Evolutionary conservation across 768 basidiomycete species (phyloP).

Genomic region (Trametes cinnabarina): DNA sequence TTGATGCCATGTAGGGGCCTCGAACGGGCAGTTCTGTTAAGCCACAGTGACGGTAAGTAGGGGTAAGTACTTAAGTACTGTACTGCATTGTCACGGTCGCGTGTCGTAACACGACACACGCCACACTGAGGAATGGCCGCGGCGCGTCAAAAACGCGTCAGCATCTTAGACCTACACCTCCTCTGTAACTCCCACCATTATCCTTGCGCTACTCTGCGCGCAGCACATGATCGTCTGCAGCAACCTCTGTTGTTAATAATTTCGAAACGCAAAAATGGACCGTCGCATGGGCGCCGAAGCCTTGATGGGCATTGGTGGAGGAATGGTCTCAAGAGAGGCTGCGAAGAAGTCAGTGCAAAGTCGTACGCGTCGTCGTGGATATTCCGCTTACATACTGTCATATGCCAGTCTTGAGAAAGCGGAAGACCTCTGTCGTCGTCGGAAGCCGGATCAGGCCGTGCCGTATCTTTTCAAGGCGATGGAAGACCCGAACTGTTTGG

Average conservation of each 20-base stretch:
- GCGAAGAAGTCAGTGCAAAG: constrained; percentile 11
- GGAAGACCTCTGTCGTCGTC: constrained; percentile 34
- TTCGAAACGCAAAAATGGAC: constrained; percentile 6
- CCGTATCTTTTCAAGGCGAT: constrained; percentile 42
- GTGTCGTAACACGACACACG: constrained; percentile 7
- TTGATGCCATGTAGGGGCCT: no score
- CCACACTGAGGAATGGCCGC: no score
- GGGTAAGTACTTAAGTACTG: neutral
- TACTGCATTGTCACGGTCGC: neutral
- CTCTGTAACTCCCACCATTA: no score
- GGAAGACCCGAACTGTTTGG: constrained; percentile 40
- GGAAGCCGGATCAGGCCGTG: constrained; percentile 34
- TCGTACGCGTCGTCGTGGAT: neutral
- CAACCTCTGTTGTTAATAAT: no score
- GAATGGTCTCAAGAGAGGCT: constrained; percentile 16
- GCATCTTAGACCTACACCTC: no score
- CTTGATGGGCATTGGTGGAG: constrained; percentile 17
- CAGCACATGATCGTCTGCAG: no score
- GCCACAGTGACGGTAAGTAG: neutral
- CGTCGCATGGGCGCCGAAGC: constrained; percentile 16
- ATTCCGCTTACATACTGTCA: no score
- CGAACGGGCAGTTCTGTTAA: no score
- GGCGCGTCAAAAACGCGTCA: no score
- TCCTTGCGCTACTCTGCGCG: no score
- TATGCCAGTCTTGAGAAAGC: constrained; percentile 36